Percentiles rank a stretch among this genome's conserved stretches.
Conservation (phyloP, 2,329 filamentous ascomycete species). For the Talaromyces sp. region DNA sequence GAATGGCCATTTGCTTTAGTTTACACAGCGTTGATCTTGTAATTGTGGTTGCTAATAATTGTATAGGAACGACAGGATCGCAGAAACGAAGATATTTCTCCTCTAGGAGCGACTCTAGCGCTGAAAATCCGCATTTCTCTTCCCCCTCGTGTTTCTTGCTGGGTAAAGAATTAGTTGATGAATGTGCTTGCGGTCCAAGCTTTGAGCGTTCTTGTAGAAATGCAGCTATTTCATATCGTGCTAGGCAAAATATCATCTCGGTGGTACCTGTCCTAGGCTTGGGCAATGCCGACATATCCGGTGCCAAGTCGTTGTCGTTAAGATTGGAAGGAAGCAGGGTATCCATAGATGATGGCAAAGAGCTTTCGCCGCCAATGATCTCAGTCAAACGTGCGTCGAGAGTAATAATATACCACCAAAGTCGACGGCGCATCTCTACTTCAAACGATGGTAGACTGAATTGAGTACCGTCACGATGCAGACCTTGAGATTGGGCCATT, state of each 20-base stretch:
- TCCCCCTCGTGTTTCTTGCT: neutral
- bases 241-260: neutral
- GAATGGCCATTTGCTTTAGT: neutral
- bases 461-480: neutral
- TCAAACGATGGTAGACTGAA: neutral
- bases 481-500: neutral
- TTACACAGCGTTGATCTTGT: neutral
- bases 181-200: neutral
- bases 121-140: neutral
- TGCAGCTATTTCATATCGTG: neutral
- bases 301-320: neutral
- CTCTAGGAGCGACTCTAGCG: neutral
- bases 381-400: neutral
- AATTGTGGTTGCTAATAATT: neutral
- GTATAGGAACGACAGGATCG: neutral
- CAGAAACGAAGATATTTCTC: neutral
- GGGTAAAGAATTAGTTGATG: neutral
- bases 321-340: neutral
- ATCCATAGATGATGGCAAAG: neutral
- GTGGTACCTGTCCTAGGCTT: neutral
- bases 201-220: neutral
- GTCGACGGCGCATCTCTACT: neutral
- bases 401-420: neutral
- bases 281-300: neutral
- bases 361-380: neutral